Evolutionary conservation across 2,329 filamentous ascomycete genomes (phyloP).

Genomic region (Juglanconis juglandina): DNA sequence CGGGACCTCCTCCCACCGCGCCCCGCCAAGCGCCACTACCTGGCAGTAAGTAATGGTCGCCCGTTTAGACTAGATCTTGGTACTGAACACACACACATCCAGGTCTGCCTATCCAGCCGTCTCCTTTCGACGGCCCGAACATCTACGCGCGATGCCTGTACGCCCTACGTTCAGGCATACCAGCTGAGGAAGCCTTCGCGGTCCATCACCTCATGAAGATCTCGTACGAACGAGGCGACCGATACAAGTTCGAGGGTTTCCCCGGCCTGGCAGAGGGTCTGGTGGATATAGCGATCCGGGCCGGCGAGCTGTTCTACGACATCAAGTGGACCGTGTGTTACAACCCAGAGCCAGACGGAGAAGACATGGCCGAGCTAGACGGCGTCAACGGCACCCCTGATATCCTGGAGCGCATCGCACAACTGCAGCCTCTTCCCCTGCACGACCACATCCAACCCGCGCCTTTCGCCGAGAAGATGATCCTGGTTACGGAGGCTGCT

Average conservation of each 20-base stretch:
- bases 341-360: conserved; percentile 48
- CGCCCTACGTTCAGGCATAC: conserved; percentile 74
- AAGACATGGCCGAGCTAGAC: conserved; percentile 48
- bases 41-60: conserved; percentile 52
- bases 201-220: conserved; percentile 93
- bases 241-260: conserved; percentile 92
- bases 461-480: conserved; percentile 66
- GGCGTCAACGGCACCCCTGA: conserved; percentile 66
- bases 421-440: conserved; percentile 56
- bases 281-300: conserved; percentile 76
- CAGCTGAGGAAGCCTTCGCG: conserved; percentile 84
- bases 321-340: conserved; percentile 79
- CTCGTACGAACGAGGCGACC: conserved; percentile 89
- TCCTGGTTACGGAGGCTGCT: conserved; percentile 79
- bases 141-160: conserved; percentile 88
- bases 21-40: conserved; percentile 36
- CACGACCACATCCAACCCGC: conserved; percentile 70
- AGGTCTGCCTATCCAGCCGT: conserved; percentile 22
- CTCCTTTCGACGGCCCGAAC: conserved; percentile 68
- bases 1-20: conserved; percentile 24
- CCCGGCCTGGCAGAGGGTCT: conserved; percentile 83
- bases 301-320: conserved; percentile 76
- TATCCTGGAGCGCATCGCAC: conserved; percentile 68
- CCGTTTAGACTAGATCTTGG: accelerated
- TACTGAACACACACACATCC: neutral